phyloP scores from a whole-genome alignment of 305 asterid species.

The Rubia tinctorum region DNA sequence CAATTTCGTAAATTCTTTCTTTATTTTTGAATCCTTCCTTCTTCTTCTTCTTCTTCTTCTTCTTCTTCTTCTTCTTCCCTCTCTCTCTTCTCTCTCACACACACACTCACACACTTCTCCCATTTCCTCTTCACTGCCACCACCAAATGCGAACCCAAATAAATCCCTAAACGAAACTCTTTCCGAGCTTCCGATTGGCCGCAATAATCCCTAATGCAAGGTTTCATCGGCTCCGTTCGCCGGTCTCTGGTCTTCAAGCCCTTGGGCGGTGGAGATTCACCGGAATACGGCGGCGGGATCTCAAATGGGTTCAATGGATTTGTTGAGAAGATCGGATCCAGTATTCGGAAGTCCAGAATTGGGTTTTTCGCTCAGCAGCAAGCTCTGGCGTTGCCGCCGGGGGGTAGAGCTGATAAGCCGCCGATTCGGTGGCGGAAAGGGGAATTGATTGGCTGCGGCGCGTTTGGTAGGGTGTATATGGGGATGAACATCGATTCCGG shows the following conservation, averaged over 20 bases:
- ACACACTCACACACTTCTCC: conserved; percentile 13
- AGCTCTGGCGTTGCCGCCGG: conserved; percentile 59
- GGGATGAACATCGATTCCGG: conserved; percentile 98
- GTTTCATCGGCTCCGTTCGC: conserved; percentile 85
- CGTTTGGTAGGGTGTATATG: conserved; percentile 98
- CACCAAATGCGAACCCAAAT: conserved; percentile 22
- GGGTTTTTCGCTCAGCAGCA: conserved; percentile 76
- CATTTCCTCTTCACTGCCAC: conserved; percentile 18
- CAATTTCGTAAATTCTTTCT: conserved; percentile 27
- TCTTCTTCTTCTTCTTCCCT: too few species aligned
- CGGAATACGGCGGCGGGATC: conserved; percentile 22
- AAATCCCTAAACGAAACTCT: conserved; percentile 22
- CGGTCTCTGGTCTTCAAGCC: conserved; percentile 91
- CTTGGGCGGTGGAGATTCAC: conserved; percentile 40
- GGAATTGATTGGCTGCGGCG: conserved; percentile 93
- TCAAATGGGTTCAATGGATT: conserved; percentile 63
- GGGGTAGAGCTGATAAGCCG: conserved; percentile 32
- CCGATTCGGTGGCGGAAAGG: conserved; percentile 93
- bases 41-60: too few species aligned
- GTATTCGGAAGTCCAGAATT: conserved; percentile 81
- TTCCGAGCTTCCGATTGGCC: not conserved
- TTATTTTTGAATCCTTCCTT: conserved; percentile 44
- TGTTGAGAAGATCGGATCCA: conserved; percentile 84
- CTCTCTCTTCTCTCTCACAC: conserved; percentile 20
- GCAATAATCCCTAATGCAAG: conserved; percentile 50